Base-by-base conservation (phyloP, 768 basidiomycete genomes). In the Tylopilus felleus region DNA sequence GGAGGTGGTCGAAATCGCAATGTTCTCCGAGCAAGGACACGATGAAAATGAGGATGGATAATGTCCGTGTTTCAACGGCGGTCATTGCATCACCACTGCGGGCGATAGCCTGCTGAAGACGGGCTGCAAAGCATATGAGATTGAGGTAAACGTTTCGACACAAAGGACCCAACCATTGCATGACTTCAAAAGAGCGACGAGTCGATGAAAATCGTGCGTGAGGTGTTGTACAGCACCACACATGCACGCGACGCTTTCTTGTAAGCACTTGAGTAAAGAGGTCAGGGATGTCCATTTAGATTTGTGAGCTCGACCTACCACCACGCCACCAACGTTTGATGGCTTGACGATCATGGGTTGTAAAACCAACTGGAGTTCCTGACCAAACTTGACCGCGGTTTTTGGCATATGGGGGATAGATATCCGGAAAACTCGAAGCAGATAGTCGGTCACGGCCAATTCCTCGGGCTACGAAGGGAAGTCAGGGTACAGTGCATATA, bases 271-370 rank as follows among this genome's bases (percentile, higher is more conserved):
- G 40, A 23, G 42, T 4, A 22, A 33, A 33, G 31, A 43, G 16
- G 23, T 57, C n/a, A 57, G 45, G 43, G 19, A 27, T 27, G 13
- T 3, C 40, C 35, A 10, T 21, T 29, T 27, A 3, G 8, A 19
- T 3, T 13, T 19, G 27, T 28, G 14, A n/a, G 22, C 12, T 49
- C 33, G 39, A 65, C 80, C 28, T 55, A 90, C 89, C 71, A 80
- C 75, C 9, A 88, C 74, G 23, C 87, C 84, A 13, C 85, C 86
- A 2, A 79, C 72, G 36, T 79, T 77, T 0, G 86, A 82, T 5
- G 93, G 93, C 63, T 90, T 93, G 61, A 91, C 78, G 39, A 99
- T 87, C 94, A 98, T 94, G 0, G 91, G 90, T 59, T 96, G 84
- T 12, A 98, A 75, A 8, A 84, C 79, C 6, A 76, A 68, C 60